Evolutionary conservation across 225 moss, liverwort and hornwort genomes (phyloP).

Genomic region (Sphagnum contortum): DNA sequence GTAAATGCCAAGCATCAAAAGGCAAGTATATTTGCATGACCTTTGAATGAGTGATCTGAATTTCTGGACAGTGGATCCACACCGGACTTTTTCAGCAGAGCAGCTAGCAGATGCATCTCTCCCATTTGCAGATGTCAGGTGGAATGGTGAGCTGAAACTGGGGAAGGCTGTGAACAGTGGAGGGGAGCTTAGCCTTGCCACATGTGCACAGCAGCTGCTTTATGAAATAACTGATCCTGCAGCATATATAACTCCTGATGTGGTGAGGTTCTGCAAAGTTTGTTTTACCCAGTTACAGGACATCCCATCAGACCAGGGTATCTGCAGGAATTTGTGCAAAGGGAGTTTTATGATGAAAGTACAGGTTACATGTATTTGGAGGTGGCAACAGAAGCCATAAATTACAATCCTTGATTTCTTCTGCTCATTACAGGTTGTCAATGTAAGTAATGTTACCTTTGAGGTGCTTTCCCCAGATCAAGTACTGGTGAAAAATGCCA

Average conservation of each 20-base stretch:
- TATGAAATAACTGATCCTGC: slow-evolving; percentile 77
- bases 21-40: too few relatives aligned
- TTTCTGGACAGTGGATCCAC: slow-evolving; percentile 36
- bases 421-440: slow-evolving; percentile 42
- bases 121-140: slow-evolving; percentile 75
- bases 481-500: slow-evolving; percentile 50
- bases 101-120: slow-evolving; percentile 46
- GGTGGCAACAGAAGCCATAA: background rate
- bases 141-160: slow-evolving; percentile 48
- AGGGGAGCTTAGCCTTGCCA: slow-evolving; percentile 71
- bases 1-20: too few relatives aligned
- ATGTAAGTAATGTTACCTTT: slow-evolving; percentile 53
- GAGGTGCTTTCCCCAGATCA: slow-evolving; percentile 30
- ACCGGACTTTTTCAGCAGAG: slow-evolving; percentile 32
- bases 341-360: too few relatives aligned
- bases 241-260: slow-evolving; percentile 72
- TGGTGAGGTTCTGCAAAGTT: slow-evolving; percentile 26
- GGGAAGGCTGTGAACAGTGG: slow-evolving; percentile 60
- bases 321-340: too few relatives aligned
- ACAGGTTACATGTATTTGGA: too few relatives aligned
- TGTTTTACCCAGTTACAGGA: background rate
- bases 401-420: background rate
- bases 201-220: slow-evolving; percentile 74
- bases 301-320: too few relatives aligned
- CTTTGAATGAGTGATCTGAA: too few relatives aligned